A percentile compares a stretch with the other conserved stretches of the same genome.
phyloP scores from a whole-genome alignment of 257 asterid genomes.

The Handroanthus guayacan region DNA sequence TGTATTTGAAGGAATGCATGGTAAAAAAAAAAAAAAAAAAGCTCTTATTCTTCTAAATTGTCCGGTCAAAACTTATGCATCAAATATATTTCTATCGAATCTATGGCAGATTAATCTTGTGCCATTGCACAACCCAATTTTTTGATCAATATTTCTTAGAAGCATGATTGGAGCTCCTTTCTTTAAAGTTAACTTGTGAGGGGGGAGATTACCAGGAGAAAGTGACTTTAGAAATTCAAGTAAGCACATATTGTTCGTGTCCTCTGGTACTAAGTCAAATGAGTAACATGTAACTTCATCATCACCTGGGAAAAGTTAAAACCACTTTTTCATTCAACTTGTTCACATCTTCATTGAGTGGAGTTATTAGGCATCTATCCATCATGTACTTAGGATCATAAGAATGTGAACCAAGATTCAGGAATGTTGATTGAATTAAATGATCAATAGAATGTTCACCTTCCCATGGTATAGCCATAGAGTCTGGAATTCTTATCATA shows the following conservation, averaged over 20 bases:
- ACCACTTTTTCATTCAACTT: constrained; percentile 2
- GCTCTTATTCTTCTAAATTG: background rate
- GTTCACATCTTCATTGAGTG: constrained; percentile 1
- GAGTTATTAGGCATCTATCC: background rate
- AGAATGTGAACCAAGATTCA: background rate
- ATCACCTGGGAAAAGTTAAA: background rate
- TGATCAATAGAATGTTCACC: background rate
- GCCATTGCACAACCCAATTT: constrained; percentile 15
- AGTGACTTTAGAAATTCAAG: background rate
- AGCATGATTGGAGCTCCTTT: background rate
- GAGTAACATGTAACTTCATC: background rate
- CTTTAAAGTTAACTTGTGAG: constrained; percentile 1
- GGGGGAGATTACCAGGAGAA: background rate
- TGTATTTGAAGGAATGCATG: background rate
- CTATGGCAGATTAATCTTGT: background rate
- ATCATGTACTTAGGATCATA: constrained; percentile 8
- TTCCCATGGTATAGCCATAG: constrained; percentile 7
- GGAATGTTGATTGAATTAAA: background rate
- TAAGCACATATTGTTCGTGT: background rate
- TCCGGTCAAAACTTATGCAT: background rate
- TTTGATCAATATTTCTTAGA: constrained; percentile 29
- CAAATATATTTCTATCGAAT: background rate
- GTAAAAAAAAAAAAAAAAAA: too few species aligned
- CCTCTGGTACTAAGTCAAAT: background rate
- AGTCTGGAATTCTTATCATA: background rate